Evolutionary conservation across 2,329 filamentous ascomycete species (phyloP), one percentile per base, ranked within the genome.

Genomic region (Phialophora tarda): DNA sequence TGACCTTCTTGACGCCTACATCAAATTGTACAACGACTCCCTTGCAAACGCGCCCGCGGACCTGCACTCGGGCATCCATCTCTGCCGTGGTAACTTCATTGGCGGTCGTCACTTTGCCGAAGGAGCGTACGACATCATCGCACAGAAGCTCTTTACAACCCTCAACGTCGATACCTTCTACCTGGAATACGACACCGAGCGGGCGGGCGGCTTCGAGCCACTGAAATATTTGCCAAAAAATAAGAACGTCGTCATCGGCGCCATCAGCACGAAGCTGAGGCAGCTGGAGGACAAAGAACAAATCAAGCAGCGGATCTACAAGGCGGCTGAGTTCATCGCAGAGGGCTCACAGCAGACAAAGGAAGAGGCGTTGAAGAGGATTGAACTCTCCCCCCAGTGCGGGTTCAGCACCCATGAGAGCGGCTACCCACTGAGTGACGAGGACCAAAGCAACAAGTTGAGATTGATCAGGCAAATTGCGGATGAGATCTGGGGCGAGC

Each of bases 21-120:
- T 92, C 74, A 79, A 82, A 56, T 84, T 91, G 68, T 91, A 92
- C 82, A 91, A 91, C 76, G 86, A 89, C 74, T 86, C 82, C 70
- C 82, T 90, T 74, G 79, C 80, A 72, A 82, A 84, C 71, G 78
- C 85, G 0, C 88, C 89, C 0, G 73, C 80, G 1, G 88, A 91
- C 73, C 85, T 91, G 82, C 88, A 91, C 76, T 84, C 89, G 2
- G 89, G 89, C 28, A 87, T 92, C 24, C 89, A 92, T 73, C 81
- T 92, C 55, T 92, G 89, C 82, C 82, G 67, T 58, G 76, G 71
- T n/a, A 88, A 88, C 78, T 88, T 88, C 76, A 85, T 87, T 66
- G 84, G 84, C 48, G 83, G 83, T 1, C 80, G 86, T 14, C 84
- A 87, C 76, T 88, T 89, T 67, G 82, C 84, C 59, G 84, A 87